These are phyloP conservation scores for Coemansia sp. DNA, from an alignment of 192 early-diverging fungal species.

Conservation along the genomic window DNA sequence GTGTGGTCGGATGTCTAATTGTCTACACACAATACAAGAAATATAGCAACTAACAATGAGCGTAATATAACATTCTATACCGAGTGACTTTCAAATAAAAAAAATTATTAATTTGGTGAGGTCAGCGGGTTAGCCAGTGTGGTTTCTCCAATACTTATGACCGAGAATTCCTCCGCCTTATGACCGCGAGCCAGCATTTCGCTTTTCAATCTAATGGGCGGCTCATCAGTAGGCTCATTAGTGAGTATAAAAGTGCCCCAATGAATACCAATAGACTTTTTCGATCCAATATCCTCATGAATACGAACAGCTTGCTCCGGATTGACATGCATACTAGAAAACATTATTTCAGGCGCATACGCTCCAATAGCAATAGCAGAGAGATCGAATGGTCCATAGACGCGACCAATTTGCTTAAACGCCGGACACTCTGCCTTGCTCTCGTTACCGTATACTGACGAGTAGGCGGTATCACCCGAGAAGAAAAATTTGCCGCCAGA, in stretches of 20 bases:
- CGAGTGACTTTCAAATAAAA: background rate
- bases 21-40: background rate
- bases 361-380: constrained; percentile 86
- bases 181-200: background rate
- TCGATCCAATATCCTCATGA: constrained; percentile 73
- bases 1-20: background rate
- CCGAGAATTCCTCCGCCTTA: background rate
- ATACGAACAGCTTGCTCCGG: constrained; percentile 81
- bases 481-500: constrained; percentile 45
- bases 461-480: constrained; percentile 79
- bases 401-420: constrained; percentile 80
- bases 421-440: constrained; percentile 73
- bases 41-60: background rate
- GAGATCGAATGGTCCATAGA: constrained; percentile 74
- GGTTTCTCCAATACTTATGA: constrained; percentile 59
- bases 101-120: background rate
- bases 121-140: constrained; percentile 6
- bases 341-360: constrained; percentile 69
- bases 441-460: constrained; percentile 60
- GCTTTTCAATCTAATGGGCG: constrained; percentile 54
- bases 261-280: constrained; percentile 75
- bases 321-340: constrained; percentile 75
- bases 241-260: constrained; percentile 87
- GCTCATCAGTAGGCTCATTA: constrained; percentile 69
- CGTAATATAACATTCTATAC: background rate